These are phyloP conservation scores for Babesia divergens DNA, from an alignment of 169 alveolate species.

Conservation along the genomic window DNA sequence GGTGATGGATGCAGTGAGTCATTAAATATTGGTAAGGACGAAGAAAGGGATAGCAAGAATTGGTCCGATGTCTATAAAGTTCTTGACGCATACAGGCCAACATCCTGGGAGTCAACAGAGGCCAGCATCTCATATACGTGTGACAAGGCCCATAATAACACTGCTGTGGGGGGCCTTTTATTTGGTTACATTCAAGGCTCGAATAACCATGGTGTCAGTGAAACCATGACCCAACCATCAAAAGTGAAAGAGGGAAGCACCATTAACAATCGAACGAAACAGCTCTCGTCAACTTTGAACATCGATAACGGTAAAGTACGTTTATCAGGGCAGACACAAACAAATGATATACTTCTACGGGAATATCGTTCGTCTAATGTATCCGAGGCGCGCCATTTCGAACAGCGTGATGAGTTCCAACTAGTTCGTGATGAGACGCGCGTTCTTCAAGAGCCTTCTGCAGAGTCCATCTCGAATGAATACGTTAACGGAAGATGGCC, in stretches of 20 bases:
- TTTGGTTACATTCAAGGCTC: neutral
- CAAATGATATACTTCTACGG: constrained; percentile 15
- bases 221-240: no score
- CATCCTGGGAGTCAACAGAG: neutral
- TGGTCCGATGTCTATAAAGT: no score
- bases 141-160: neutral
- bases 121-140: neutral
- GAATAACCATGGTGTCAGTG: neutral
- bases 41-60: no score
- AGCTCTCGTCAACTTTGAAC: neutral
- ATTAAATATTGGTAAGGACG: no score
- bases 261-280: neutral
- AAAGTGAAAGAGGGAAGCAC: neutral
- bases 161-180: neutral
- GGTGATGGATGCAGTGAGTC: neutral
- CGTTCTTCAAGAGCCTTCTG: no score
- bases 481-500: no score
- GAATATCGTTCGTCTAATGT: neutral
- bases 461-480: no score
- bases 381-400: neutral
- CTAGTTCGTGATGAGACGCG: no score
- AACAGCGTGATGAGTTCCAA: no score
- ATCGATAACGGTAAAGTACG: neutral
- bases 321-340: neutral
- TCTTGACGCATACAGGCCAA: no score